A percentile compares a stretch with the other conserved stretches of the same genome.
Evolutionary conservation across 805 yeast species (phyloP).

Genomic region (Wickerhamiella qilinensis): DNA sequence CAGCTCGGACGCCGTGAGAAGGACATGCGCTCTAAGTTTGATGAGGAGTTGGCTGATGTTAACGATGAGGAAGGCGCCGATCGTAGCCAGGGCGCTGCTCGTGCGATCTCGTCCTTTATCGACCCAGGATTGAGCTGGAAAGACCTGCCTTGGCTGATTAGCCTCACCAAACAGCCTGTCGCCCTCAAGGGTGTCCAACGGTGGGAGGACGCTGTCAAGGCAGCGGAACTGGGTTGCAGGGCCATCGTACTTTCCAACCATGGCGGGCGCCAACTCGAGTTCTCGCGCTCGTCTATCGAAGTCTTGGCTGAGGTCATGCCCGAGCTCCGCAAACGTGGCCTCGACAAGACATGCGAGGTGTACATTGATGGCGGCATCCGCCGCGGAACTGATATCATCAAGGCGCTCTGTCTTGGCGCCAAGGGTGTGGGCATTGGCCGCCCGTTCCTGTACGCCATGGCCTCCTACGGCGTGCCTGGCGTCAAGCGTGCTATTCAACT

Average conservation of each 20-base stretch:
- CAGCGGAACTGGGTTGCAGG: slow-evolving; percentile 52
- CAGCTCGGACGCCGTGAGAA: slow-evolving; percentile 82
- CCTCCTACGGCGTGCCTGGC: slow-evolving; percentile 68
- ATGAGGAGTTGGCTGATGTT: slow-evolving; percentile 32
- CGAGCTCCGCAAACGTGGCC: slow-evolving; percentile 17
- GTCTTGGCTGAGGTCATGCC: slow-evolving; percentile 57
- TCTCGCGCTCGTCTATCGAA: slow-evolving; percentile 56
- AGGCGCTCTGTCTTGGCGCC: slow-evolving; percentile 66
- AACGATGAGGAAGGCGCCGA: slow-evolving; percentile 32
- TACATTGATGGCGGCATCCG: slow-evolving; percentile 66
- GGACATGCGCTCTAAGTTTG: slow-evolving; percentile 55
- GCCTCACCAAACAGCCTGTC: slow-evolving; percentile 21
- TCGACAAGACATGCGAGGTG: slow-evolving; percentile 37
- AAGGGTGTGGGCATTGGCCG: slow-evolving; percentile 62
- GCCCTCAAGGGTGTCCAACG: slow-evolving; percentile 75
- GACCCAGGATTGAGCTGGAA: slow-evolving; percentile 34
- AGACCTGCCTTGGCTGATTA: slow-evolving; percentile 12
- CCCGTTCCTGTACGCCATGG: slow-evolving; percentile 60
- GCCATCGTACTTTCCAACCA: slow-evolving; percentile 80
- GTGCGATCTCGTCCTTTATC: slow-evolving; percentile 74
- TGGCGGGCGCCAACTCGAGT: slow-evolving; percentile 82
- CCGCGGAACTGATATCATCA: slow-evolving; percentile 61
- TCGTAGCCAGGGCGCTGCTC: slow-evolving; percentile 66
- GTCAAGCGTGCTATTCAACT: slow-evolving; percentile 49
- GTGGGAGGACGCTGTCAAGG: slow-evolving; percentile 59